phyloP scores from a whole-genome alignment of 2,329 filamentous ascomycete species.

The Sporothrix variecibatus region DNA sequence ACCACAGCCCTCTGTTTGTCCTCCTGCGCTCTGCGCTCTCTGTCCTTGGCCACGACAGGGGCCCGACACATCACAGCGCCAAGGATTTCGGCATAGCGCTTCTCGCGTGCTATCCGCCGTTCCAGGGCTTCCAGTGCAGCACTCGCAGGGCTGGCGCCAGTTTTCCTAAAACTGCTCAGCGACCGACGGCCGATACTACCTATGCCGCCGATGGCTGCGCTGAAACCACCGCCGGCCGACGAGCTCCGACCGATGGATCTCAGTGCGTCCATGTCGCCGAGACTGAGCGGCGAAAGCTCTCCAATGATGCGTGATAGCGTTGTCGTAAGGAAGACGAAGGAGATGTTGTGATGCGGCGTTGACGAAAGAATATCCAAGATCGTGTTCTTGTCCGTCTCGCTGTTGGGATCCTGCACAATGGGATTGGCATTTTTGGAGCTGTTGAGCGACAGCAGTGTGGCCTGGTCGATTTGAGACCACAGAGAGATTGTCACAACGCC shows the following conservation, averaged over 20 bases:
- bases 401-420: conserved; percentile 26
- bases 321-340: conserved; percentile 82
- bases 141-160: conserved; percentile 8
- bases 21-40: conserved; percentile 61
- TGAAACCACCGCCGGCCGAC: background rate
- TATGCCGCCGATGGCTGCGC: conserved; percentile 29
- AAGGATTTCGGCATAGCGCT: conserved; percentile 65
- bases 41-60: conserved; percentile 41
- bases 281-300: conserved; percentile 49
- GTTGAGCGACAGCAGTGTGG: conserved; percentile 36
- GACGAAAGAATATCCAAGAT: conserved; percentile 74
- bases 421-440: conserved; percentile 31
- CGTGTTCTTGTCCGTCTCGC: conserved; percentile 50
- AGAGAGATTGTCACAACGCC: conserved; percentile 72
- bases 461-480: conserved; percentile 69
- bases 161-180: conserved; percentile 41
- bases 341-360: conserved; percentile 78
- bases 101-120: conserved; percentile 62
- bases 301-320: conserved; percentile 62
- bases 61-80: conserved; percentile 62
- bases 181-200: conserved; percentile 39
- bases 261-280: conserved; percentile 42
- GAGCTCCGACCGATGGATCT: conserved; percentile 25
- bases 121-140: conserved; percentile 43
- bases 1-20: conserved; percentile 67